Percentiles rank a stretch among this genome's conserved stretches.
phyloP scores from a whole-genome alignment of 129 eudicot genomes.

The Mikania micrantha region DNA sequence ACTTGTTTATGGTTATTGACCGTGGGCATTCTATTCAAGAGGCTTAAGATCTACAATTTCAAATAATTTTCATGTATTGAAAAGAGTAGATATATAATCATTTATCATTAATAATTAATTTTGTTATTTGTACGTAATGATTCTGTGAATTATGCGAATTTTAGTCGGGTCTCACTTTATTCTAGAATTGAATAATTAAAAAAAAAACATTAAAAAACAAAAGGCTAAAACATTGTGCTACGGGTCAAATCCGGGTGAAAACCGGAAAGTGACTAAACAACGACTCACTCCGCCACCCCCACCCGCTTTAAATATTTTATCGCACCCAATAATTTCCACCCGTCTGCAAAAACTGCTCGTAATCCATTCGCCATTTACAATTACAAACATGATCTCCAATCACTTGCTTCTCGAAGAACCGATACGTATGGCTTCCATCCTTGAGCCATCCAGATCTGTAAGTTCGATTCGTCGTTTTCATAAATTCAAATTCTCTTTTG shows the following conservation, averaged over 20 bases:
- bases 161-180: no score
- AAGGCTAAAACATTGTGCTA: slow-evolving; percentile 11
- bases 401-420: slow-evolving; percentile 76
- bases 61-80: no score
- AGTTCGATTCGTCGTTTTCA: background rate
- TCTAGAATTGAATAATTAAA: no score
- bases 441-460: slow-evolving; percentile 80
- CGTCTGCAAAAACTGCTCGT: background rate
- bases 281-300: slow-evolving; percentile 18
- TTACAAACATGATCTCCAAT: slow-evolving; percentile 45
- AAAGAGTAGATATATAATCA: no score
- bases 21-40: no score
- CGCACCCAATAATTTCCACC: background rate
- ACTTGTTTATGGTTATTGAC: no score
- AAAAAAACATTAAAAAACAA: slow-evolving; percentile 9
- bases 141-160: no score
- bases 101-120: no score
- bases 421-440: slow-evolving; percentile 70
- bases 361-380: background rate
- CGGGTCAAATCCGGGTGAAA: slow-evolving; percentile 25
- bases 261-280: slow-evolving; percentile 26
- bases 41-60: no score
- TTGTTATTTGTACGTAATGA: no score
- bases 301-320: background rate
- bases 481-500: background rate